A percentile compares a stretch with the other conserved stretches of the same genome.
These are phyloP conservation scores for Gillenia trifoliata DNA, from an alignment of 306 rosid species.

Conservation along the genomic window DNA sequence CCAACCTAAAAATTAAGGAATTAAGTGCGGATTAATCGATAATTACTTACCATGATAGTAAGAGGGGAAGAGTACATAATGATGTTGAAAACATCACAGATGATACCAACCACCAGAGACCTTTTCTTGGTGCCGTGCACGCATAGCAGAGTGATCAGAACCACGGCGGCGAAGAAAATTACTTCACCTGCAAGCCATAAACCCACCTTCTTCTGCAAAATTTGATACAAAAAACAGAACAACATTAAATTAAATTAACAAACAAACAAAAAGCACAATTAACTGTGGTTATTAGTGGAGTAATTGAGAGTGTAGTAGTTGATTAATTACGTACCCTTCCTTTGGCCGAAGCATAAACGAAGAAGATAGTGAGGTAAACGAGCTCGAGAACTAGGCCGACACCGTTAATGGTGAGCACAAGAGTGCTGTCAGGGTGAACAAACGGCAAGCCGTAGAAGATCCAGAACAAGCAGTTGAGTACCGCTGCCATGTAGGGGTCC, in stretches of 20 bases:
- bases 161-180: constrained; percentile 35
- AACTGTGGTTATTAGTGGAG: too few species aligned
- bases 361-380: constrained; percentile 46
- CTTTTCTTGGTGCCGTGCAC: constrained; percentile 35
- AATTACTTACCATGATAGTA: constrained; percentile 49
- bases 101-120: constrained; percentile 57
- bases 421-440: constrained; percentile 56
- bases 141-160: constrained; percentile 27
- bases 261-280: too few species aligned
- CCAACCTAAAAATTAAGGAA: background rate
- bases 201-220: constrained; percentile 40
- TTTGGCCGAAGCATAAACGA: constrained; percentile 20
- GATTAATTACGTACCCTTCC: constrained; percentile 41
- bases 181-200: constrained; percentile 11
- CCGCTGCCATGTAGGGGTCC: constrained; percentile 55
- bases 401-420: constrained; percentile 55
- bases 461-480: constrained; percentile 70
- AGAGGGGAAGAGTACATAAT: constrained; percentile 73
- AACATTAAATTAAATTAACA: too few species aligned
- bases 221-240: background rate
- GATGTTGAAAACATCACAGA: constrained; percentile 61
- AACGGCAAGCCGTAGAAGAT: constrained; percentile 69
- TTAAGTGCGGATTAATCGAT: too few species aligned
- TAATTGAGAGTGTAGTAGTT: background rate
- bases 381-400: constrained; percentile 55